Conservation (phyloP, 306 rosid genomes). For the Datisca glomerata region DNA sequence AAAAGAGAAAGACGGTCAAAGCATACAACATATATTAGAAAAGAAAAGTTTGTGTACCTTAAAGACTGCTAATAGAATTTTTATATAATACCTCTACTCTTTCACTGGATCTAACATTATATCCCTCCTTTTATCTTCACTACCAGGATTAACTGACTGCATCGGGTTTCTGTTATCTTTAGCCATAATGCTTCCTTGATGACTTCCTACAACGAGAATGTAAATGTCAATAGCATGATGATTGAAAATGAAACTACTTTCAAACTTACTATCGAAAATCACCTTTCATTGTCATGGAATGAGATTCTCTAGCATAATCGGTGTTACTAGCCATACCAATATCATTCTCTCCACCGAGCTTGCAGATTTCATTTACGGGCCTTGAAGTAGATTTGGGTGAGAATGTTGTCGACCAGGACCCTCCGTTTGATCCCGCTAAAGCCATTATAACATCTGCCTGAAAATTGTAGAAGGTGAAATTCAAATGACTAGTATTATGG, state of each 20-base stretch:
- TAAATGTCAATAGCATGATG: constrained; percentile 1
- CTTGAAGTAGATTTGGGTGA: constrained; percentile 48
- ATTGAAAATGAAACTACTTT: background rate
- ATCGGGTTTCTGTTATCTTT: constrained; percentile 46
- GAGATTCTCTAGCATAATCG: constrained; percentile 28
- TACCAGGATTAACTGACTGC: constrained; percentile 40
- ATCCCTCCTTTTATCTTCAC: constrained; percentile 54
- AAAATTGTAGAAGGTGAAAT: constrained; percentile 12
- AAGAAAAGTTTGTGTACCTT: background rate
- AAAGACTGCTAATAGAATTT: background rate
- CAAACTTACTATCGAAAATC: background rate
- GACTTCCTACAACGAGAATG: constrained; percentile 40
- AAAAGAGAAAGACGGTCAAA: too few relatives aligned
- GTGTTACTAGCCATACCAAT: constrained; percentile 35
- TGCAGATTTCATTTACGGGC: constrained; percentile 33
- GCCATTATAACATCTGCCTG: constrained; percentile 98
- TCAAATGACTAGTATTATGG: too few relatives aligned
- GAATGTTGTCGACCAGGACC: constrained; percentile 87
- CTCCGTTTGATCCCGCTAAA: constrained; percentile 95
- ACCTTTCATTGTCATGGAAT: background rate
- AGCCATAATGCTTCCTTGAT: constrained; percentile 36
- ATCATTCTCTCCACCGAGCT: constrained; percentile 54
- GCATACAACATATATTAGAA: too few relatives aligned
- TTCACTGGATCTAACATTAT: constrained; percentile 15
- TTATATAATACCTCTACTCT: background rate